Percentiles rank a stretch among this genome's conserved stretches.
Conservation (phyloP, 352 stramenopile genomes). For the Phytophthora brassicae region DNA sequence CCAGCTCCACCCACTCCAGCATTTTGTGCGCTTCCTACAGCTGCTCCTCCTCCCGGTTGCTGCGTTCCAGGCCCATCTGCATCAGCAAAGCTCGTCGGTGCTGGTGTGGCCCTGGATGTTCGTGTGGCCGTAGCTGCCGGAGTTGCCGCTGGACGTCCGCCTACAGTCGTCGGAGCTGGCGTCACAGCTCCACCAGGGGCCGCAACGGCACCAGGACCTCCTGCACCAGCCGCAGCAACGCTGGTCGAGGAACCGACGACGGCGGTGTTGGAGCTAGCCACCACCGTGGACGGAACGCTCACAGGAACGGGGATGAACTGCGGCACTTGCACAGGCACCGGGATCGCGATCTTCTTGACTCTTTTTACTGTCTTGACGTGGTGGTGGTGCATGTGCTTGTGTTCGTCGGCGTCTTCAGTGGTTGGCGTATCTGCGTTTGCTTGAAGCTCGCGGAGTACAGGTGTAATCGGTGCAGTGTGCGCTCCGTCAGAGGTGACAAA, state of each 20-base stretch:
- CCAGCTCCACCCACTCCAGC: background rate
- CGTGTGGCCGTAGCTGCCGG: slow-evolving; percentile 13
- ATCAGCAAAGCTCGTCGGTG: slow-evolving; percentile 15
- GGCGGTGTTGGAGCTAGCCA: slow-evolving; percentile 25
- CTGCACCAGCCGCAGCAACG: background rate
- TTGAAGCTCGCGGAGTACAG: slow-evolving; percentile 12
- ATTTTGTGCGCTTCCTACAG: background rate
- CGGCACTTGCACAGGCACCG: slow-evolving; percentile 30
- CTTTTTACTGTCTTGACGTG: slow-evolving; percentile 39
- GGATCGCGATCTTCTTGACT: slow-evolving; percentile 40
- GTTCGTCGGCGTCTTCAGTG: slow-evolving; percentile 13
- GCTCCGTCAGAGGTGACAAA: slow-evolving; percentile 9
- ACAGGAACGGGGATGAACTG: slow-evolving; percentile 31
- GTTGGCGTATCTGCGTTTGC: slow-evolving; percentile 3
- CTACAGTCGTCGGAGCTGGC: slow-evolving; percentile 19
- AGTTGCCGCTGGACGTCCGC: slow-evolving; percentile 15
- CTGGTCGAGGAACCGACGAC: slow-evolving; percentile 16
- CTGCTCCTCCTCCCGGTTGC: background rate
- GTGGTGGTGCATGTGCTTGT: slow-evolving; percentile 11
- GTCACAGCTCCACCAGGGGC: slow-evolving; percentile 7
- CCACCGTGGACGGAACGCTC: slow-evolving; percentile 24
- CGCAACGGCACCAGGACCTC: slow-evolving; percentile 1
- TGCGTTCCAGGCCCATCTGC: slow-evolving; percentile 1
- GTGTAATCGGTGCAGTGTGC: background rate
- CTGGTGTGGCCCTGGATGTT: slow-evolving; percentile 17